phyloP scores from a whole-genome alignment of 2,329 filamentous ascomycete species.

The Talaromyces sp. region DNA sequence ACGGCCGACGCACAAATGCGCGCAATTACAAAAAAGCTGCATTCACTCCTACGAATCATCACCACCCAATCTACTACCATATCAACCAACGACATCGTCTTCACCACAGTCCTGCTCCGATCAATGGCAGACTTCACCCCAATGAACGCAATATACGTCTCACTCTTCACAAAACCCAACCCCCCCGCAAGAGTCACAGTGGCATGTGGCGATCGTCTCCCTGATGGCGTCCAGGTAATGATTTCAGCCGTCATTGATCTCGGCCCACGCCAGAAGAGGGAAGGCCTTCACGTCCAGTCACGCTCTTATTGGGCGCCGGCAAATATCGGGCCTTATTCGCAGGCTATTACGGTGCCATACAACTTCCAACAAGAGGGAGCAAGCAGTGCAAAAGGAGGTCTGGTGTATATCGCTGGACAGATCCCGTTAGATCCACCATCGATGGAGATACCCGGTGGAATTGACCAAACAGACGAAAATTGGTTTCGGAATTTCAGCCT shows the following conservation, averaged over 20 bases:
- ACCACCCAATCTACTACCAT: neutral
- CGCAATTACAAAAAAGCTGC: slow-evolving; percentile 28
- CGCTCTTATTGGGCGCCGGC: slow-evolving; percentile 96
- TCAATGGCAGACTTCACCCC: slow-evolving; percentile 74
- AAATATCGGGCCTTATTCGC: slow-evolving; percentile 95
- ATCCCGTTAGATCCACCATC: slow-evolving; percentile 80
- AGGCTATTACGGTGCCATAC: slow-evolving; percentile 65
- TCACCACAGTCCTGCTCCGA: slow-evolving; percentile 65
- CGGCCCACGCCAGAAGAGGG: slow-evolving; percentile 31
- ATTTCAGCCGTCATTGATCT: slow-evolving; percentile 51
- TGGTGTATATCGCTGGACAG: slow-evolving; percentile 78
- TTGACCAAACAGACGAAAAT: slow-evolving; percentile 22
- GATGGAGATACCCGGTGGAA: slow-evolving; percentile 56
- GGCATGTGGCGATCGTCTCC: slow-evolving; percentile 67
- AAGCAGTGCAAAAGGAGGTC: slow-evolving; percentile 19
- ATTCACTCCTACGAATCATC: slow-evolving; percentile 18
- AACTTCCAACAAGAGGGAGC: slow-evolving; percentile 20
- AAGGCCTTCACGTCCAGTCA: slow-evolving; percentile 81
- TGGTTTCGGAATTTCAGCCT: slow-evolving; percentile 46
- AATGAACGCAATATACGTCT: slow-evolving; percentile 73
- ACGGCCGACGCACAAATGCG: slow-evolving; percentile 43
- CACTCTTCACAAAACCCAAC: slow-evolving; percentile 71
- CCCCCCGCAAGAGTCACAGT: slow-evolving; percentile 84
- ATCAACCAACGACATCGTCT: slow-evolving; percentile 42
- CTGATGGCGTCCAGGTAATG: slow-evolving; percentile 59